Evolutionary conservation across 2,329 filamentous ascomycete genomes (phyloP), one percentile per base, ranked within the genome.

Genomic region (Anthostomella pinea): DNA sequence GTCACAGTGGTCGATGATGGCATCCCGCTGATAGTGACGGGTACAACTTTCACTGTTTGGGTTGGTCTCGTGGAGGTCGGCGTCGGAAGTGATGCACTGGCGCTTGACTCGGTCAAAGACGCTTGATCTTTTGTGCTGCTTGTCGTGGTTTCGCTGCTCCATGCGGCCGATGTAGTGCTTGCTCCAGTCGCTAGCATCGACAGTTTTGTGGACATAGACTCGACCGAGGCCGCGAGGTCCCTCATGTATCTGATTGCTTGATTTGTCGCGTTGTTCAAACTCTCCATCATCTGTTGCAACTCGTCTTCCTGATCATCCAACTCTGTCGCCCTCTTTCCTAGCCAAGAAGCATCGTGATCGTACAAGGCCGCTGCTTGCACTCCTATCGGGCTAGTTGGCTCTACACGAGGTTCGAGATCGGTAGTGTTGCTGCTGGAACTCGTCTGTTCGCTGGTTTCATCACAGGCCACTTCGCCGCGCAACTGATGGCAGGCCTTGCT

Each of bases 81-180:
- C 16, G 15, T 19, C 11, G 20, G 13, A 26, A 27, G 17, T 22
- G 14, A 32, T 39, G 25, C 33, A 18, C 38, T 38, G 27, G 11
- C 13, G 30, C n/a, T n/a, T n/a, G n/a, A n/a, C 26, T 45, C 33
- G 43, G 41, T 40, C 39, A 44, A 37, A 36, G 30, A 32, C n/a
- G n/a, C n/a, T n/a, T n/a, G n/a, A n/a, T n/a, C n/a, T n/a, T n/a
- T n/a, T n/a, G n/a, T n/a, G n/a, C n/a, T n/a, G n/a, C 39, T 40
- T 16, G 11, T 34, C 27, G 21, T 20, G 14, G 23, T 21, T n/a
- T n/a, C n/a, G n/a, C n/a, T n/a, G n/a, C 39, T 40, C 18, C 8
- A 31, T 23, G 21, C 14, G 14, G 23, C 14, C n/a, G 19, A 7
- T 25, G 26, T 30, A 18, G 36, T 34, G 14, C 16, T 9, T 14